Conservation (phyloP, 148 eudicot species). For the Diospyros kaki region DNA sequence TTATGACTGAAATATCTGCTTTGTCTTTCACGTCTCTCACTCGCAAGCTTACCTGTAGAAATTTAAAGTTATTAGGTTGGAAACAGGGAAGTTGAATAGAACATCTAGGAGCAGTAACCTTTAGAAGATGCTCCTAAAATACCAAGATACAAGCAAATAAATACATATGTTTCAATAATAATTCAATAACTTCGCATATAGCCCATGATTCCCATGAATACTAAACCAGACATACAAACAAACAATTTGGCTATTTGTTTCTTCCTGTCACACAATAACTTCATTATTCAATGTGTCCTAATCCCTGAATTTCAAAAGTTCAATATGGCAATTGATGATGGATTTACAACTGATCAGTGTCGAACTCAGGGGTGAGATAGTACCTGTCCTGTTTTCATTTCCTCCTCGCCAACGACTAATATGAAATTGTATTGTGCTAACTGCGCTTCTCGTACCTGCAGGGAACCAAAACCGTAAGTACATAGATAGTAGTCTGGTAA, state of each 20-base stretch:
- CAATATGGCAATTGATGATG: background rate
- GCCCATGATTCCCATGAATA: too few species aligned
- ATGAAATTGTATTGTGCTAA: conserved; percentile 84
- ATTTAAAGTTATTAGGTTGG: background rate
- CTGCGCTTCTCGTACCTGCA: conserved; percentile 87
- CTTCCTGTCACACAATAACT: background rate
- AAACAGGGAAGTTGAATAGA: background rate
- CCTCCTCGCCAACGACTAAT: conserved; percentile 87
- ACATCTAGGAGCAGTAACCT: background rate
- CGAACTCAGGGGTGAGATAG: background rate
- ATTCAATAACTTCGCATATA: too few species aligned
- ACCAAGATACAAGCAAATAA: background rate
- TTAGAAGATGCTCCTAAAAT: background rate
- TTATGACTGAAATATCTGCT: conserved; percentile 36
- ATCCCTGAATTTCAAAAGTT: background rate
- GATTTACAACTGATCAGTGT: background rate
- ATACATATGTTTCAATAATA: too few species aligned
- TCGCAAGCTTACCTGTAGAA: conserved; percentile 66
- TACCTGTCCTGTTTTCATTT: conserved; percentile 44
- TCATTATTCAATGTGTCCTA: background rate
- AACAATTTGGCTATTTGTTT: background rate
- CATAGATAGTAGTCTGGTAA: background rate
- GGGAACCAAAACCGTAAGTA: background rate
- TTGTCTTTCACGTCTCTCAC: conserved; percentile 71
- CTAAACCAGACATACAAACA: too few species aligned